phyloP scores from a whole-genome alignment of 768 basidiomycete species.

The Tulasnella sp. region DNA sequence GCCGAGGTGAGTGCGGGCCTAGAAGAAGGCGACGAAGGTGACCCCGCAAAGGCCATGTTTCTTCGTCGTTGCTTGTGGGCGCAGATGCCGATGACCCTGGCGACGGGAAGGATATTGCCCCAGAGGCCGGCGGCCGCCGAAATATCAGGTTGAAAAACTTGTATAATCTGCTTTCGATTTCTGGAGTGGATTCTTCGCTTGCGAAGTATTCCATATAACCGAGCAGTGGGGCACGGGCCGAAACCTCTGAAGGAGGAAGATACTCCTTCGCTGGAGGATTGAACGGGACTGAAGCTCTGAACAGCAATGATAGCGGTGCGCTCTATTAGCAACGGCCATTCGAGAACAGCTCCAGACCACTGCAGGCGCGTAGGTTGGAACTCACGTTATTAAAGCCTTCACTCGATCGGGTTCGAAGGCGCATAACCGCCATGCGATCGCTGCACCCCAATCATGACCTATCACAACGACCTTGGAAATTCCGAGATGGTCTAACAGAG shows the following conservation, averaged over 20 bases:
- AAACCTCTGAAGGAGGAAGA: conserved; percentile 51
- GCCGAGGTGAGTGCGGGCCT: background rate
- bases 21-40: background rate
- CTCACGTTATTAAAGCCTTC: conserved; percentile 57
- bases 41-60: background rate
- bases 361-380: conserved; percentile 10
- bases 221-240: conserved; percentile 50
- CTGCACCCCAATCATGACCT: conserved; percentile 81
- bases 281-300: conserved; percentile 53
- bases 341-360: background rate
- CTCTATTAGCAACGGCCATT: background rate
- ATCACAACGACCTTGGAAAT: conserved; percentile 45
- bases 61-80: background rate
- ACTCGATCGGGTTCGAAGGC: conserved; percentile 67
- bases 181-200: conserved; percentile 46
- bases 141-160: conserved; percentile 22
- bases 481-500: conserved; percentile 55
- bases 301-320: background rate
- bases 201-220: conserved; percentile 69
- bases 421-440: conserved; percentile 59
- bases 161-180: conserved; percentile 52
- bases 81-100: too few species aligned
- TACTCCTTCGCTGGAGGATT: conserved; percentile 53
- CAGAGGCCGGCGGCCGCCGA: background rate
- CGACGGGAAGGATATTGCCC: background rate